These are phyloP conservation scores for Colletotrichum siamense DNA, from an alignment of 2,329 filamentous ascomycete species.

Conservation along the genomic window DNA sequence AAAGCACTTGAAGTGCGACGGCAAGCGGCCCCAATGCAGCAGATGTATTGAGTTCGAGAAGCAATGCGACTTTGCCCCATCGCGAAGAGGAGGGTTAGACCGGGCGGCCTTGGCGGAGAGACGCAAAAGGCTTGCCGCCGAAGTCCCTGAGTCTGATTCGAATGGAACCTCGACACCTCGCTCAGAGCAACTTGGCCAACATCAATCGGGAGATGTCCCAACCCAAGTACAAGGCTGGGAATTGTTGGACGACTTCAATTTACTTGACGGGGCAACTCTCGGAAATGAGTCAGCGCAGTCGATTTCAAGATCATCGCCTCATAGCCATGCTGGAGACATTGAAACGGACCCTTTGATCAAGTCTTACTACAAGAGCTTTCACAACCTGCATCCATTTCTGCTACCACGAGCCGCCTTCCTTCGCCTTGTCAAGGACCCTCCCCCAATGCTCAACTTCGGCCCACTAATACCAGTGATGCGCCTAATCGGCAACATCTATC, in stretches of 20 bases:
- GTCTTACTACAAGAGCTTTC: conserved; percentile 41
- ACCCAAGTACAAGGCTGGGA: neutral
- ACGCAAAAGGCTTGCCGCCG: conserved; percentile 29
- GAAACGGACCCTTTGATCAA: conserved; percentile 30
- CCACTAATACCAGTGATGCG: conserved; percentile 32
- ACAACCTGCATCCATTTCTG: conserved; percentile 35
- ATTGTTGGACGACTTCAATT: neutral
- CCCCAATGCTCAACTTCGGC: conserved; percentile 6
- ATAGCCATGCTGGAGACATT: neutral
- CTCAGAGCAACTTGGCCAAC: neutral
- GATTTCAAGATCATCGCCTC: neutral
- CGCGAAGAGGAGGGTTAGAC: conserved; percentile 49
- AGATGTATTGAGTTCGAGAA: conserved; percentile 48
- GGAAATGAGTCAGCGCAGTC: neutral
- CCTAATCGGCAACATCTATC: conserved; percentile 39
- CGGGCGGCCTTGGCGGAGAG: conserved; percentile 31
- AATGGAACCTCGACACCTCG: neutral
- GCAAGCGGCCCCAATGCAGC: conserved; percentile 49
- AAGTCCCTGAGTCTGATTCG: neutral
- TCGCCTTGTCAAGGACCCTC: neutral
- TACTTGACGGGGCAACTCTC: neutral
- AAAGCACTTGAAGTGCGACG: conserved; percentile 59
- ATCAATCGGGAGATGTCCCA: neutral
- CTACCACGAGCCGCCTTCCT: conserved; percentile 26
- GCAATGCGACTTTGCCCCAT: conserved; percentile 56